A percentile compares a stretch with the other conserved stretches of the same genome.
These are phyloP conservation scores for Lumnitzera littorea DNA, from an alignment of 345 rosid species.

Conservation along the genomic window DNA sequence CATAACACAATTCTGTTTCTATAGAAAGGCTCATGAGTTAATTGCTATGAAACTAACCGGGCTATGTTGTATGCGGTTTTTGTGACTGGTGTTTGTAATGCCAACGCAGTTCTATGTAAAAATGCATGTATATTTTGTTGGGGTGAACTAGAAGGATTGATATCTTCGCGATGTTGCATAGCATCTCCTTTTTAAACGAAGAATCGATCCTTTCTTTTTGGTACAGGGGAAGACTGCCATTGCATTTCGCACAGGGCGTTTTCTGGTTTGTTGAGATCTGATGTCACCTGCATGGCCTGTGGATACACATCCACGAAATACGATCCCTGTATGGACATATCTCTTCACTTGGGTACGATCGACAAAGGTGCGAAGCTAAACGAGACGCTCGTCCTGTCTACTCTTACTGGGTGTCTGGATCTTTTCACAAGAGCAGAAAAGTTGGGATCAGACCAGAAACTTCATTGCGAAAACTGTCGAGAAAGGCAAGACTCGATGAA, in stretches of 20 bases:
- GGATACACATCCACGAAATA: conserved; percentile 87
- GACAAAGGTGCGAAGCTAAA: conserved; percentile 29
- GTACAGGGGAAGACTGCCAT: conserved; percentile 69
- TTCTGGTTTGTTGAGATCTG: conserved; percentile 87
- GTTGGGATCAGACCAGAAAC: conserved; percentile 85
- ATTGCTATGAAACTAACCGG: too few relatives aligned
- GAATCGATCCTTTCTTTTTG: conserved; percentile 9
- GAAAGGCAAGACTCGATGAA: conserved; percentile 66
- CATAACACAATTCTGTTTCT: too few relatives aligned
- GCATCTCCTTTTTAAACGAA: conserved; percentile 11
- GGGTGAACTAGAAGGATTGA: neutral
- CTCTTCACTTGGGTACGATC: conserved; percentile 61
- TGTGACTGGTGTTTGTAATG: too few relatives aligned
- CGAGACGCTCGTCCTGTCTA: conserved; percentile 31
- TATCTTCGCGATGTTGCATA: neutral
- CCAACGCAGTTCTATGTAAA: too few relatives aligned
- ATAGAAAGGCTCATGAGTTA: too few relatives aligned
- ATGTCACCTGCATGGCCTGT: conserved; percentile 76
- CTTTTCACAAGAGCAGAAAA: conserved; percentile 75
- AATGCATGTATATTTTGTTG: neutral
- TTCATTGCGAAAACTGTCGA: conserved; percentile 78
- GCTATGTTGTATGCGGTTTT: too few relatives aligned
- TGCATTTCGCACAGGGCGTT: conserved; percentile 86
- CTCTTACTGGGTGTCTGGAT: conserved; percentile 75
- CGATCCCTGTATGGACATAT: conserved; percentile 89